Conservation (phyloP, 2,329 filamentous ascomycete species). For the Phyllosticta paracitricarpa region DNA sequence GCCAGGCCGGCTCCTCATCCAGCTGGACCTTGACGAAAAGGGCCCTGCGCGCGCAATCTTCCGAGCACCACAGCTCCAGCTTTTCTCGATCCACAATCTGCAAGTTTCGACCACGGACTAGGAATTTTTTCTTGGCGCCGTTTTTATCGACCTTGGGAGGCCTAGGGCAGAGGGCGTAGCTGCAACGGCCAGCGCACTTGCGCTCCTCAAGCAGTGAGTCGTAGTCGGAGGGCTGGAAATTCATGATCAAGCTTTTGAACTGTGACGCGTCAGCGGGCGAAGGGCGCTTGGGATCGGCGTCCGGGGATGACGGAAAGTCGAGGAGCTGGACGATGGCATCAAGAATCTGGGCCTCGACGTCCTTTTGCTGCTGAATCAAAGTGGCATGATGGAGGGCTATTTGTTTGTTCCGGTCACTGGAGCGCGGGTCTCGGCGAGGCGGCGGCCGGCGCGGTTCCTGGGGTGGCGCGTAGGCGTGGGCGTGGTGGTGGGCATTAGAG, state of each 20-base stretch:
- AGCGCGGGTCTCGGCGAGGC: constrained; percentile 16
- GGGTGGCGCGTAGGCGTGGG: not conserved
- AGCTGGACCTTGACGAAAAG: constrained; percentile 86
- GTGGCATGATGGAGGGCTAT: constrained; percentile 74
- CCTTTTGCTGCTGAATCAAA: constrained; percentile 72
- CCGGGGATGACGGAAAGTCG: constrained; percentile 46
- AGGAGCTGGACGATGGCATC: constrained; percentile 62
- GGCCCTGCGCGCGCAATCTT: constrained; percentile 66
- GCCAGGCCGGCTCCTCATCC: constrained; percentile 75
- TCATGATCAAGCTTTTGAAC: constrained; percentile 57
- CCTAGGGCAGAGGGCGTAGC: constrained; percentile 68
- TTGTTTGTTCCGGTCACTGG: constrained; percentile 39
- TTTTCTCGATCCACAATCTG: constrained; percentile 61
- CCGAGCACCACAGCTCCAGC: constrained; percentile 79
- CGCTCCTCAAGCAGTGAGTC: constrained; percentile 82
- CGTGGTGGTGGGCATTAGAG: not conserved
- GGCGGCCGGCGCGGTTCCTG: constrained; percentile 15
- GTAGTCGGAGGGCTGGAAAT: constrained; percentile 82
- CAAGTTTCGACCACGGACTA: constrained; percentile 47
- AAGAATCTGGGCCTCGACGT: constrained; percentile 64
- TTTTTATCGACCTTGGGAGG: constrained; percentile 48
- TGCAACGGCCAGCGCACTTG: constrained; percentile 72
- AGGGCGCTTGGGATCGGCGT: constrained; percentile 42
- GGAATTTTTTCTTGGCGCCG: constrained; percentile 48
- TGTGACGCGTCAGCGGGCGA: constrained; percentile 48